These are phyloP conservation scores for Vitis cinerea DNA, from an alignment of 164 flowering plant species.

Conservation along the genomic window DNA sequence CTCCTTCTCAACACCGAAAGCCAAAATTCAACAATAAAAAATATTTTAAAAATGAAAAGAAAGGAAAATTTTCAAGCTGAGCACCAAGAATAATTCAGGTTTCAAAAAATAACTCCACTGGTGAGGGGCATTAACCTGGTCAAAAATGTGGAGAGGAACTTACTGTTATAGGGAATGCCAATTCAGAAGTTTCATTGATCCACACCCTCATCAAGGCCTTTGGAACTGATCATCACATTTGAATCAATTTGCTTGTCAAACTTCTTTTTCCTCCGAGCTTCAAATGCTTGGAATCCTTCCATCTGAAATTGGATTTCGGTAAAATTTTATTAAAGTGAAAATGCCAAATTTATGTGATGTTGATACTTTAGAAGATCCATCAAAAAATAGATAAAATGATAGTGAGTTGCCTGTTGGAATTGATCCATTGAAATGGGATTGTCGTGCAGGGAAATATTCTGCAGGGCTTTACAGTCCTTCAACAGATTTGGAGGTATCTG, in stretches of 20 bases:
- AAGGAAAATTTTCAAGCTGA: too few relatives aligned
- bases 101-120: not conserved
- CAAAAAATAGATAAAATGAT: not conserved
- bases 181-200: conserved; percentile 47
- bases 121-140: not conserved
- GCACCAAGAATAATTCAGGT: not conserved
- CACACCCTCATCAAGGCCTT: conserved; percentile 94
- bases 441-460: conserved; percentile 80
- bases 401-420: conserved; percentile 68
- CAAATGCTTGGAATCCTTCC: conserved; percentile 93
- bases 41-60: too few relatives aligned
- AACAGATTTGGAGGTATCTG: conserved; percentile 78
- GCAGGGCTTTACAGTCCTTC: conserved; percentile 84
- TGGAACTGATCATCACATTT: conserved; percentile 91
- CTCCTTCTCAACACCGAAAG: too few relatives aligned
- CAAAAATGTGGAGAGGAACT: conserved; percentile 1
- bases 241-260: conserved; percentile 98
- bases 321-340: not conserved
- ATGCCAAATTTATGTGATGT: not conserved
- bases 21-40: too few relatives aligned
- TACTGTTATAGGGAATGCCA: not conserved
- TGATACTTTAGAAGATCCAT: not conserved
- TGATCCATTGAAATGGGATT: conserved; percentile 95
- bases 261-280: conserved; percentile 88
- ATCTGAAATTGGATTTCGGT: conserved; percentile 34